phyloP scores from a whole-genome alignment of 2,329 filamentous ascomycete genomes.

The Hymenoscyphus infarciens region DNA sequence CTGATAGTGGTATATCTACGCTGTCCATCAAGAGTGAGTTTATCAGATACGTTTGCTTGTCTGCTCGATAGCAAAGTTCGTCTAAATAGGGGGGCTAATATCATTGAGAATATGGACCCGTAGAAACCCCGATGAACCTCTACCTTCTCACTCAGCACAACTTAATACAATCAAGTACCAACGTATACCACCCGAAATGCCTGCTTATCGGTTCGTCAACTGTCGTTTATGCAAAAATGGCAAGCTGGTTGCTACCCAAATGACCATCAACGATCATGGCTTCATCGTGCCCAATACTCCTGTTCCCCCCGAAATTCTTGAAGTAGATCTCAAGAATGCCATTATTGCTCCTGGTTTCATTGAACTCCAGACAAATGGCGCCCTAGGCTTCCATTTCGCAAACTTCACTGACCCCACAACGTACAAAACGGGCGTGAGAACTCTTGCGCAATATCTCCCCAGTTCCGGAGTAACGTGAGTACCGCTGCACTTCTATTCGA shows the following conservation, averaged over 20 bases:
- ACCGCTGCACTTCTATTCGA: background rate
- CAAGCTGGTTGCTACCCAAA: constrained; percentile 17
- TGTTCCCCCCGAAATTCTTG: constrained; percentile 20
- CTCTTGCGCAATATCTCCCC: constrained; percentile 46
- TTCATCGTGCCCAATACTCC: constrained; percentile 29
- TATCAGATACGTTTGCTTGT: background rate
- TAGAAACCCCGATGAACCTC: background rate
- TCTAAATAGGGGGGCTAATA: background rate
- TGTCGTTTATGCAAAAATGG: constrained; percentile 29
- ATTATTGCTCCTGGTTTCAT: constrained; percentile 53
- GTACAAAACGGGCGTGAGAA: constrained; percentile 43
- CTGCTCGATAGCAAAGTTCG: background rate
- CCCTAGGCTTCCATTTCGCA: constrained; percentile 50
- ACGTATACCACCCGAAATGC: constrained; percentile 3
- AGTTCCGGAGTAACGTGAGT: constrained; percentile 45
- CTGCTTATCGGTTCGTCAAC: constrained; percentile 28
- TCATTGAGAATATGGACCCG: background rate
- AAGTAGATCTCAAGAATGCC: constrained; percentile 43
- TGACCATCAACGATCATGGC: constrained; percentile 25
- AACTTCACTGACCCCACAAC: constrained; percentile 39
- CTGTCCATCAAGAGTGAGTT: no score
- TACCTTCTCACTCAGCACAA: background rate
- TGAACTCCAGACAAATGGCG: constrained; percentile 51
- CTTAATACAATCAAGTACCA: background rate
- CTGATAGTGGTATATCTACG: background rate